phyloP scores from a whole-genome alignment of 306 rosid species.

The Sicyos edulis region DNA sequence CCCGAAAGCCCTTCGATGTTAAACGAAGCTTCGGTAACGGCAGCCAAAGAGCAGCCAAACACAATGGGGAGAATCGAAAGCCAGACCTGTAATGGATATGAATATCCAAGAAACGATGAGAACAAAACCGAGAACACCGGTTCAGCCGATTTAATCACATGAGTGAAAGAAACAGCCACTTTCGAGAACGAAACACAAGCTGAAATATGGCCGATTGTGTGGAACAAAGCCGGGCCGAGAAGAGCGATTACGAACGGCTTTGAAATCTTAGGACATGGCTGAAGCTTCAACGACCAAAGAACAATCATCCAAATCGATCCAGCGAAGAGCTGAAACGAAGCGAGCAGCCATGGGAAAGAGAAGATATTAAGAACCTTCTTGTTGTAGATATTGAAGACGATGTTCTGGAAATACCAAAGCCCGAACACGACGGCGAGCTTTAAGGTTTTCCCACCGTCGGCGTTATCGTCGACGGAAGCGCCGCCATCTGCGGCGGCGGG shows the following conservation, averaged over 20 bases:
- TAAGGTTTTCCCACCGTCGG: constrained; percentile 30
- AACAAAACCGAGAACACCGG: constrained; percentile 83
- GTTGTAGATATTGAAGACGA: constrained; percentile 86
- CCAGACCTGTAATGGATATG: constrained; percentile 80
- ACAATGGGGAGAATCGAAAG: constrained; percentile 86
- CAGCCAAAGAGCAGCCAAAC: constrained; percentile 80
- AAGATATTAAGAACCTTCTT: constrained; percentile 72
- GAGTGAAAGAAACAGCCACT: constrained; percentile 94
- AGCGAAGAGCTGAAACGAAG: constrained; percentile 83
- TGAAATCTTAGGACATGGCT: constrained; percentile 74
- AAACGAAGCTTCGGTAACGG: constrained; percentile 84
- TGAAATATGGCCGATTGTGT: constrained; percentile 90
- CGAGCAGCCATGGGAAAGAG: constrained; percentile 93
- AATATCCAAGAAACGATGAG: constrained; percentile 66
- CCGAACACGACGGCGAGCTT: constrained; percentile 76
- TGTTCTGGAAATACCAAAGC: constrained; percentile 81
- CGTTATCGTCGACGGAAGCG: constrained; percentile 19
- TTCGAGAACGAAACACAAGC: constrained; percentile 93
- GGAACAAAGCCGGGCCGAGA: constrained; percentile 94
- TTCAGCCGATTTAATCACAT: constrained; percentile 88
- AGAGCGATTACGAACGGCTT: constrained; percentile 68
- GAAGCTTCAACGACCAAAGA: constrained; percentile 77
- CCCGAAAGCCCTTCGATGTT: constrained; percentile 74
- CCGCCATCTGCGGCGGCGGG: constrained; percentile 42
- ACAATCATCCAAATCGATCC: constrained; percentile 80